phyloP scores from a whole-genome alignment of 345 rosid species.

The Eucalyptus pumila region DNA sequence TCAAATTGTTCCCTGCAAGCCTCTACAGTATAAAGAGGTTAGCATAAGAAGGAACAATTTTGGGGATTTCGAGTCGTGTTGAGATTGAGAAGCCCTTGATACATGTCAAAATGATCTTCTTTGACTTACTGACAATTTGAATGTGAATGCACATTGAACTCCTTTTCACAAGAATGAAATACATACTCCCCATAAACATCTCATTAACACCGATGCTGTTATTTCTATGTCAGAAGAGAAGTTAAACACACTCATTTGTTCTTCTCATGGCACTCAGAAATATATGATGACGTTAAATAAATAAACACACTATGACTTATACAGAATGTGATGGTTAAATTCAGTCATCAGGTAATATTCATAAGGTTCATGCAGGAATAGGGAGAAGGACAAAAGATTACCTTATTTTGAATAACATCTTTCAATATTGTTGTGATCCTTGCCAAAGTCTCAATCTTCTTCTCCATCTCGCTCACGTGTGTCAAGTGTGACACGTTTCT shows the following conservation, averaged over 20 bases:
- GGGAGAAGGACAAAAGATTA: not conserved
- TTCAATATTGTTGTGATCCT: slow-evolving; percentile 88
- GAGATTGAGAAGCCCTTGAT: not conserved
- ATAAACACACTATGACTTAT: not conserved
- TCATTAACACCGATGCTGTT: not conserved
- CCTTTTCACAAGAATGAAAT: not conserved
- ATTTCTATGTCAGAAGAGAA: not conserved
- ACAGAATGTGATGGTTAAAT: not conserved
- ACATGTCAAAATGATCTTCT: not conserved
- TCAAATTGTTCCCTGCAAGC: not conserved
- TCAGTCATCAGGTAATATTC: not conserved
- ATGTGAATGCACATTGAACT: not conserved
- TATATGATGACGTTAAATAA: not conserved
- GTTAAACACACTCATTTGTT: not conserved
- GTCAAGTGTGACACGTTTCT: slow-evolving; percentile 95
- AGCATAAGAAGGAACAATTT: not conserved
- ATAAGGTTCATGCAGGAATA: not conserved
- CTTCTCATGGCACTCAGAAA: not conserved
- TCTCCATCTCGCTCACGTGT: slow-evolving; percentile 92
- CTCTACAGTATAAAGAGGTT: not conserved
- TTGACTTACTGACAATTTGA: not conserved
- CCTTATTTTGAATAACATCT: slow-evolving; percentile 99
- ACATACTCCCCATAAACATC: not conserved
- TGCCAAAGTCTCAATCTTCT: slow-evolving; percentile 75
- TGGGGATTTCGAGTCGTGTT: not conserved